phyloP scores from a whole-genome alignment of 179 eudicot species.

The Silene vulgaris region DNA sequence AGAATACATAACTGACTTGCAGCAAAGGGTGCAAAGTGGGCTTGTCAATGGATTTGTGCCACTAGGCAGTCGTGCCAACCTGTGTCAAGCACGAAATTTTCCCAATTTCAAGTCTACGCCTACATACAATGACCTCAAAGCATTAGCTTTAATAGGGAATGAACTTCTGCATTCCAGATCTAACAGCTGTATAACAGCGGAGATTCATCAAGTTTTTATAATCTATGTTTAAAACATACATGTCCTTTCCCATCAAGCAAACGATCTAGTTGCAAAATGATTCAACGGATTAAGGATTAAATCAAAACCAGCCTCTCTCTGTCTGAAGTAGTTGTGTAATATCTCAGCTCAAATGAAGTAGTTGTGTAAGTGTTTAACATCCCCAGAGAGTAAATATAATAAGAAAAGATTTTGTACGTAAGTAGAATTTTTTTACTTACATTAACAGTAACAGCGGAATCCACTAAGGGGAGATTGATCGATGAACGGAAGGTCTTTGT shows the following conservation, averaged over 20 bases:
- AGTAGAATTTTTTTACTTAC: constrained; percentile 33
- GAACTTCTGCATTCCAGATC: not conserved
- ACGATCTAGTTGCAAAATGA: not conserved
- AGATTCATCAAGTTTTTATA: not conserved
- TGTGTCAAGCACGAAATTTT: not conserved
- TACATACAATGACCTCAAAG: not conserved
- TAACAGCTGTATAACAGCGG: not conserved
- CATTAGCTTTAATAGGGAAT: not conserved
- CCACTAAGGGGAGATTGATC: constrained; percentile 30
- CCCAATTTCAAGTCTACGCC: not conserved
- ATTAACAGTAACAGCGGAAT: constrained; percentile 39
- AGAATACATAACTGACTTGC: not conserved
- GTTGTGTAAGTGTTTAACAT: no score
- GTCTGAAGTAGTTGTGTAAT: not conserved
- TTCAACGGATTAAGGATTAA: not conserved
- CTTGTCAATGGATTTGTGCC: not conserved
- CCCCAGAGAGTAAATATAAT: not conserved
- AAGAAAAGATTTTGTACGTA: not conserved
- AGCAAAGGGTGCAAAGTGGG: not conserved
- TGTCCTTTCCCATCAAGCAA: not conserved
- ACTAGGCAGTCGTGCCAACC: not conserved
- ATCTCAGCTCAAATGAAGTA: no score
- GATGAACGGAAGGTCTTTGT: constrained; percentile 52
- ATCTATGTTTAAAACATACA: not conserved
- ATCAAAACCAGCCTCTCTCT: not conserved